These are phyloP conservation scores for Trametes coccinea DNA, from an alignment of 768 basidiomycete species.

Conservation along the genomic window DNA sequence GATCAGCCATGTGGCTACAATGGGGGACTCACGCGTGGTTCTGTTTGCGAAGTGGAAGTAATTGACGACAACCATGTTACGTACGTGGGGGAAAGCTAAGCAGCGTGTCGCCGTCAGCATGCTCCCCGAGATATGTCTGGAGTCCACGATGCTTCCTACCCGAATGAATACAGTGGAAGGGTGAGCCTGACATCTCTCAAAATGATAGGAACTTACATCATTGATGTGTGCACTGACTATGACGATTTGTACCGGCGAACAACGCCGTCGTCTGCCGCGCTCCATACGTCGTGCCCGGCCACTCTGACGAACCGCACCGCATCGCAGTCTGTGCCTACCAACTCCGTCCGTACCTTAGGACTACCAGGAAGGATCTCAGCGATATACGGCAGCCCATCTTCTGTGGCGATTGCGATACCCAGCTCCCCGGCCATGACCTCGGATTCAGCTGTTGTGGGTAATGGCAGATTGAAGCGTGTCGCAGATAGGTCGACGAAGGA, in stretches of 20 bases:
- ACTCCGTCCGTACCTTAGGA: conserved; percentile 44
- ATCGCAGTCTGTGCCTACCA: conserved; percentile 64
- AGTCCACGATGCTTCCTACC: too few relatives aligned
- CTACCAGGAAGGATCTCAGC: conserved; percentile 45
- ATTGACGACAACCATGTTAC: too few relatives aligned
- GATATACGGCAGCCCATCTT: conserved; percentile 62
- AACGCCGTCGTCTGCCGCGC: conserved; percentile 62
- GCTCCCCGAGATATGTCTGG: too few relatives aligned
- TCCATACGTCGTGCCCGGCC: conserved; percentile 47
- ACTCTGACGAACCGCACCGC: conserved; percentile 48
- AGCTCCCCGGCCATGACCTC: conserved; percentile 21
- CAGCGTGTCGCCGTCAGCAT: too few relatives aligned
- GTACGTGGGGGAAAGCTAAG: too few relatives aligned
- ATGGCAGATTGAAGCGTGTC: background rate
- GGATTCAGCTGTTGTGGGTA: background rate
- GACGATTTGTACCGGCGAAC: conserved; percentile 47
- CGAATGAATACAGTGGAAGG: too few relatives aligned
- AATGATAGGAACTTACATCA: too few relatives aligned
- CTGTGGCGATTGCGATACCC: conserved; percentile 49
- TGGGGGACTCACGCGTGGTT: too few relatives aligned
- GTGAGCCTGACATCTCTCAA: too few relatives aligned
- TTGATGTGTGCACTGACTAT: background rate
- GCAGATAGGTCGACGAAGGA: conserved; percentile 21
- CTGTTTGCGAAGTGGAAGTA: too few relatives aligned
- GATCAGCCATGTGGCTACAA: too few relatives aligned